Evolutionary conservation across 169 alveolate species (phyloP).

Genomic region (Plasmodium coatneyi): DNA sequence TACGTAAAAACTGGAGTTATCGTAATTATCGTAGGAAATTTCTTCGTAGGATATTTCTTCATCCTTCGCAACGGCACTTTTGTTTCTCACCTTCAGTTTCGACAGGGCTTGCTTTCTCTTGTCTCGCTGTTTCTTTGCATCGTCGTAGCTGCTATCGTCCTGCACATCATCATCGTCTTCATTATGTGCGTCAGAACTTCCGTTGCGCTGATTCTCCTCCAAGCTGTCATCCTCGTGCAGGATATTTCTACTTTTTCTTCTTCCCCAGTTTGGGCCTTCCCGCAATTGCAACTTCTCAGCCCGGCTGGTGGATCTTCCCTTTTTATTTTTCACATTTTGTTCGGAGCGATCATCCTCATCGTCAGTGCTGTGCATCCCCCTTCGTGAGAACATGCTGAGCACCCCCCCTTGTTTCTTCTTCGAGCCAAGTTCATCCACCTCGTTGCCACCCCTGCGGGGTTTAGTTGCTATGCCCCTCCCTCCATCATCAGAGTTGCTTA

Average conservation of each 20-base stretch:
- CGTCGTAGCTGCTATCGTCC: not conserved
- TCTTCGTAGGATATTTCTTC: not conserved
- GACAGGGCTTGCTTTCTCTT: not conserved
- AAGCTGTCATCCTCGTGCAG: not conserved
- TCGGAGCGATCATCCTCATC: not conserved
- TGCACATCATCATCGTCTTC: not conserved
- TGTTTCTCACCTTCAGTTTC: not conserved
- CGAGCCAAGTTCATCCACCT: not conserved
- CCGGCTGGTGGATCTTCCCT: not conserved
- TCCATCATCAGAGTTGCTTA: not conserved
- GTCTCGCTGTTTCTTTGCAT: not conserved
- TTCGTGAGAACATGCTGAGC: not conserved
- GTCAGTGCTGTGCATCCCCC: not conserved
- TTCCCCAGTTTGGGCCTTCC: not conserved
- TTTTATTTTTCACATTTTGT: not conserved
- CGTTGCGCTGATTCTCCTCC: not conserved
- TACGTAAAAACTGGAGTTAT: not conserved
- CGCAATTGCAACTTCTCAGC: not conserved
- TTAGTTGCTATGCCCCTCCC: not conserved
- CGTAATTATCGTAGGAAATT: not conserved
- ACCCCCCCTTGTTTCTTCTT: not conserved
- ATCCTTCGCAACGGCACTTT: not conserved
- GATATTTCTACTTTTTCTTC: not conserved
- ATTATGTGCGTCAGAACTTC: not conserved
- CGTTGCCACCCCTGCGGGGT: not conserved